phyloP scores from a whole-genome alignment of 106 monocot species.

The Hemerocallis citrina region DNA sequence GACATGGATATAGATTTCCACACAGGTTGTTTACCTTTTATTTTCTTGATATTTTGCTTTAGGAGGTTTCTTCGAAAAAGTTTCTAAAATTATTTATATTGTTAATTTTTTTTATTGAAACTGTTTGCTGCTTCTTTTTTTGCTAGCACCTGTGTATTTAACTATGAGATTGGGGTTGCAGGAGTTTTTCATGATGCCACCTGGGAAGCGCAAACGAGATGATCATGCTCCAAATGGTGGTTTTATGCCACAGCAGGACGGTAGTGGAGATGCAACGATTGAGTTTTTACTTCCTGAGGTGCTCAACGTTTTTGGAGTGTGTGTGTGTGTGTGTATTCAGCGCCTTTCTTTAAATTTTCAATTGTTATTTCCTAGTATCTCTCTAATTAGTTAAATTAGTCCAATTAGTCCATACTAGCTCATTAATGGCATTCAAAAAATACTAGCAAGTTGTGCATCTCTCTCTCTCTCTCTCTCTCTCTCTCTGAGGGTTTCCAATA shows the following conservation, averaged over 20 bases:
- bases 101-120: not conserved
- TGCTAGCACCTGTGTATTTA: not conserved
- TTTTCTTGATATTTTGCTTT: not conserved
- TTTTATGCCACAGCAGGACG: slow-evolving; percentile 93
- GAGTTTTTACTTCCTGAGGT: slow-evolving; percentile 55
- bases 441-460: too few species aligned
- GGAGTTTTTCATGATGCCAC: slow-evolving; percentile 72
- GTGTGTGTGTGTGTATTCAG: too few species aligned
- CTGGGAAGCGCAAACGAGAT: slow-evolving; percentile 92
- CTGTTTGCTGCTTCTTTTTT: not conserved
- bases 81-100: not conserved
- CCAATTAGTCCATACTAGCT: not conserved
- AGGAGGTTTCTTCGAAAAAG: too few species aligned
- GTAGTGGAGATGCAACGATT: slow-evolving; percentile 49
- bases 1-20: too few species aligned
- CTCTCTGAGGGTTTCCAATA: too few species aligned
- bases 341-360: not conserved
- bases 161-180: slow-evolving; percentile 17
- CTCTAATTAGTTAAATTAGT: not conserved
- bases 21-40: not conserved
- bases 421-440: too few species aligned
- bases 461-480: too few species aligned
- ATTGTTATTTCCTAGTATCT: not conserved
- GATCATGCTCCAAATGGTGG: slow-evolving; percentile 60
- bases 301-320: not conserved